These are phyloP conservation scores for Dorcoceras hygrometricum DNA, from an alignment of 257 asterid species.

Conservation along the genomic window DNA sequence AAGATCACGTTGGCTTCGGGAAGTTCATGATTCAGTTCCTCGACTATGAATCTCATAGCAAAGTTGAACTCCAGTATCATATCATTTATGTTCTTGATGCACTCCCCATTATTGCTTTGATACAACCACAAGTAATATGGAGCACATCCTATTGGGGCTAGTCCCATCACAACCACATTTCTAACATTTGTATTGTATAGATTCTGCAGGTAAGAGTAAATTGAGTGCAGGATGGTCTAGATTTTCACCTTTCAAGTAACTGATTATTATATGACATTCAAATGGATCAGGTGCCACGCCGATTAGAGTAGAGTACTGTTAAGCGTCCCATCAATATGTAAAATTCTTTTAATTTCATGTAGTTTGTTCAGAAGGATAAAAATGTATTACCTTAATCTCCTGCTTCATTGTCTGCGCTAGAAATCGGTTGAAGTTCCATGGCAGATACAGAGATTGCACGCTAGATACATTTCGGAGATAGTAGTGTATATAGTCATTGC, in stretches of 20 bases:
- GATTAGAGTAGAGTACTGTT: not conserved
- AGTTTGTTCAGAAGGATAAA: not conserved
- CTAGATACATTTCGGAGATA: constrained; percentile 77
- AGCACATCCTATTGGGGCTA: constrained; percentile 92
- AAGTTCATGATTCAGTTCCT: constrained; percentile 62
- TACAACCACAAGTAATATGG: constrained; percentile 76
- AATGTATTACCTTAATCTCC: constrained; percentile 62
- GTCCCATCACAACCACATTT: constrained; percentile 83
- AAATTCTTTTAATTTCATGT: not conserved
- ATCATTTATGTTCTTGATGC: constrained; percentile 59
- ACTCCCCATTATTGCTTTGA: constrained; percentile 50
- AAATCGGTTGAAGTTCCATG: constrained; percentile 86
- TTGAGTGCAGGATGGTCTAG: constrained; percentile 4
- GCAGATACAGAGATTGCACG: constrained; percentile 69
- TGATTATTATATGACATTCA: not conserved
- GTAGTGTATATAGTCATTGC: constrained; percentile 92
- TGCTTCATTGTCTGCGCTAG: constrained; percentile 63
- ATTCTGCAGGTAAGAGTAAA: constrained; percentile 51
- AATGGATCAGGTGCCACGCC: not conserved
- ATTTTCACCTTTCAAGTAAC: not conserved
- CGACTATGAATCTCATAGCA: constrained; percentile 69
- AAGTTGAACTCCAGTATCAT: constrained; percentile 80
- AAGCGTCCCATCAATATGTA: not conserved
- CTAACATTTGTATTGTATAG: constrained; percentile 74
- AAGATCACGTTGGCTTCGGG: constrained; percentile 58